Evolutionary conservation across 768 basidiomycete species (phyloP), one percentile per base, ranked within the genome.

Genomic region (Cyclocybe aegerita): DNA sequence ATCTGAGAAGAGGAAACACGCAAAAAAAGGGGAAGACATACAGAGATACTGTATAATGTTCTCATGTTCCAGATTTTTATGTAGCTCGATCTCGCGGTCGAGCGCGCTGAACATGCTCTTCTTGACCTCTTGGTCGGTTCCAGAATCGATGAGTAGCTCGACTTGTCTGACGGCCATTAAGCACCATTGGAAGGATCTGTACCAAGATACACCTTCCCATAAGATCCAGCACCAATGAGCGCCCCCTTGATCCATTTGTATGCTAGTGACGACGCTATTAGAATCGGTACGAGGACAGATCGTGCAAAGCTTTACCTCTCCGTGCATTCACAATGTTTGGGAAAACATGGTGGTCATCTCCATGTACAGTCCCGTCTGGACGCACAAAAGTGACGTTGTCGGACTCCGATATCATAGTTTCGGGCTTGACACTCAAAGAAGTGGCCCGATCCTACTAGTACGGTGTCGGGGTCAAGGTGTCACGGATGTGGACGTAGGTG

Each of bases 141-240:
- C 85, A 10, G 85, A 83, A 12, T 91, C 86, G 2, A 85, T 88
- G 0, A 93, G 90, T 30, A 98, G 79, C 62, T 95, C 91, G 39
- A 98, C 94, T 76, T 98, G 94, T 72, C 97, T 98, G 57, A 98
- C 94, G 35, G 94, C 94, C 94, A 98, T 97, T 54, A 98, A 77
- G 16, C 73, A 17, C 94, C 94, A 44, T 79, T 89, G 14, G 88
- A 80, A 0, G 93, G 90, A 67, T 95, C 94, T 92, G 97, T 93
- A 32, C 93, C 93, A 7, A 97, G 83, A 68, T 93, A 97, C 35
- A 97, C 93, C 63, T 93, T 92, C 44, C 94, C 93, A 62, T 96
- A 96, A 0, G 94, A 96, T 4, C 93, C 93, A 39, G 93, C 88
- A 54, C 95, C 93, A 55, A 97, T 96, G 58, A 97, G 80, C 7